Percentiles rank a stretch among this genome's conserved stretches.
phyloP scores from a whole-genome alignment of 2,329 filamentous ascomycete genomes.

The Didymella keratinophila region DNA sequence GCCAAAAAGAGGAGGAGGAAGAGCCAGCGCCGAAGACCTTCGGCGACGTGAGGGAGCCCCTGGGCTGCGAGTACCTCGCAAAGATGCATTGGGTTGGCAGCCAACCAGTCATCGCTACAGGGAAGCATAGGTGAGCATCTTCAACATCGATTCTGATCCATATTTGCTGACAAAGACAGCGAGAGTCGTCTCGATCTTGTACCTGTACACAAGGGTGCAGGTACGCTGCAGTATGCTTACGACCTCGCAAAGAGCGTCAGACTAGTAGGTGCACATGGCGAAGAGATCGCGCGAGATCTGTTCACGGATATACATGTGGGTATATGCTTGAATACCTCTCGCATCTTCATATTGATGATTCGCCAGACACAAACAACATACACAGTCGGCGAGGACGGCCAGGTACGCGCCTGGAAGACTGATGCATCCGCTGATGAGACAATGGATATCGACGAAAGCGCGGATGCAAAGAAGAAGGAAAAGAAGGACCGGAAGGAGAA shows the following conservation, averaged over 20 bases:
- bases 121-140: constrained; percentile 69
- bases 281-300: constrained; percentile 58
- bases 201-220: constrained; percentile 34
- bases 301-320: constrained; percentile 51
- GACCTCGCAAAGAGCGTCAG: constrained; percentile 33
- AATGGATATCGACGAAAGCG: constrained; percentile 41
- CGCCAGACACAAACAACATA: constrained; percentile 48
- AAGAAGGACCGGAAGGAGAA: constrained; percentile 43
- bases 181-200: constrained; percentile 41
- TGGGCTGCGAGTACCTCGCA: constrained; percentile 77
- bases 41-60: constrained; percentile 71
- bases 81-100: constrained; percentile 69
- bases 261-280: constrained; percentile 56
- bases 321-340: background rate
- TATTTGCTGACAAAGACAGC: constrained; percentile 26
- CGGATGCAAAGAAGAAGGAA: constrained; percentile 28
- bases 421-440: constrained; percentile 21
- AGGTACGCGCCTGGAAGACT: constrained; percentile 54
- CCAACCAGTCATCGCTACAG: constrained; percentile 69
- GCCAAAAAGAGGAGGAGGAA: constrained; percentile 66
- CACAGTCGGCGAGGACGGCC: constrained; percentile 60
- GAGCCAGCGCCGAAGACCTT: constrained; percentile 59
- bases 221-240: constrained; percentile 42
- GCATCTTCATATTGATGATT: constrained; percentile 3
- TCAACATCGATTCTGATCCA: no score